Evolutionary conservation across 306 rosid species (phyloP).

Genomic region (Ormosia semicastrata): DNA sequence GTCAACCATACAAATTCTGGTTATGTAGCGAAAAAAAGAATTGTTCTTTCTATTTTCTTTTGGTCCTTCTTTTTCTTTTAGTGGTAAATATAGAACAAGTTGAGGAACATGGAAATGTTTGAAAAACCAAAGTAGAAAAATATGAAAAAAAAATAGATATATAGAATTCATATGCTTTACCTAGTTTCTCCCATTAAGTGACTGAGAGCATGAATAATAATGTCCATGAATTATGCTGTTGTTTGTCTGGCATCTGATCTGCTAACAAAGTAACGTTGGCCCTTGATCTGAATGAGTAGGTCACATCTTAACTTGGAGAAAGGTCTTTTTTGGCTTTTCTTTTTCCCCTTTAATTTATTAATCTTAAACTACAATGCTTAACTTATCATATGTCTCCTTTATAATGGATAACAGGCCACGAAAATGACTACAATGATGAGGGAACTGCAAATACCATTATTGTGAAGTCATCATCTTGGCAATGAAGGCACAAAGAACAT

Average conservation of each 20-base stretch:
- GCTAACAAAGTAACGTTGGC: no score
- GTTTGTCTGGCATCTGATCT: no score
- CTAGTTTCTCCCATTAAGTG: constrained; percentile 10
- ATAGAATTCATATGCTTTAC: neutral
- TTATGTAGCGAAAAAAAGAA: no score
- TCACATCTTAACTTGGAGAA: no score
- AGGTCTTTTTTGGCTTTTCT: no score
- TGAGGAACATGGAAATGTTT: neutral
- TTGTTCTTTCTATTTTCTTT: neutral
- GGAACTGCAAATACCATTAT: constrained; percentile 63
- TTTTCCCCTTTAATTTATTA: no score
- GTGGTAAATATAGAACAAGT: neutral
- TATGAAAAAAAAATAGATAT: neutral
- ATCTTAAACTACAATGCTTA: no score
- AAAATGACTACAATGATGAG: constrained; percentile 92
- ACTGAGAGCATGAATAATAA: no score
- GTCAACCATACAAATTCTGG: neutral
- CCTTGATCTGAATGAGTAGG: no score
- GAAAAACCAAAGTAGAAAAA: no score
- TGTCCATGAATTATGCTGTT: no score
- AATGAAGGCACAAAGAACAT: constrained; percentile 90
- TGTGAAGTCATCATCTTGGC: constrained; percentile 96
- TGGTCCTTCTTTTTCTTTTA: neutral
- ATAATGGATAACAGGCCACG: constrained; percentile 60
- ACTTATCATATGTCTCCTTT: no score